phyloP scores from a whole-genome alignment of 108 stramenopile genomes.

The Nitzschia putrida region DNA sequence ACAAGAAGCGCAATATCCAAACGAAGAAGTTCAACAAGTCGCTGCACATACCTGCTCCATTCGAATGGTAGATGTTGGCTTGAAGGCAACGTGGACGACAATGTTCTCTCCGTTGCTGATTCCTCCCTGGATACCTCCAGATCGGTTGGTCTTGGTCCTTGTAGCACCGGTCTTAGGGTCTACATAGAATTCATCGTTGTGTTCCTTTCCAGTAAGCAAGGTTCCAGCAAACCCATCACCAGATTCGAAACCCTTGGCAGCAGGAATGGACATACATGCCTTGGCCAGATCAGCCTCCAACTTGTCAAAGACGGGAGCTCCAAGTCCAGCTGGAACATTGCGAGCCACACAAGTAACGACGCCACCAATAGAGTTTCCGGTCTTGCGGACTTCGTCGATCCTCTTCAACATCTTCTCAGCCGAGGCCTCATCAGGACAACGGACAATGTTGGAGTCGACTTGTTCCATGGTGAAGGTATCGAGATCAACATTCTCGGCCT shows the following conservation, averaged over 20 bases:
- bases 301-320: conserved; percentile 98
- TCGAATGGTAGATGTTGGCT: conserved; percentile 95
- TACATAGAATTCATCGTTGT: conserved; percentile 99
- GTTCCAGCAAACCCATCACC: conserved; percentile 97
- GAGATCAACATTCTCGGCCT: conserved; percentile 73
- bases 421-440: conserved; percentile 85
- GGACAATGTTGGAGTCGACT: conserved; percentile 95
- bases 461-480: conserved; percentile 92
- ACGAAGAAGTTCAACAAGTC: conserved; percentile 1
- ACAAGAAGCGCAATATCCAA: not conserved
- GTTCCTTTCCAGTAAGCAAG: conserved; percentile 90
- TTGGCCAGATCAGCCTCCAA: conserved; percentile 98
- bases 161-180: conserved; percentile 91
- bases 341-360: conserved; percentile 92
- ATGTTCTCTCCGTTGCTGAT: conserved; percentile 98
- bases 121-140: conserved; percentile 98
- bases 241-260: conserved; percentile 99
- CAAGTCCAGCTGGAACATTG: conserved; percentile 95
- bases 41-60: conserved; percentile 73
- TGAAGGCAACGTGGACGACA: conserved; percentile 95
- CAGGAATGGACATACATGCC: conserved; percentile 99
- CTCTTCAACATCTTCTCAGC: conserved; percentile 91
- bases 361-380: conserved; percentile 97
- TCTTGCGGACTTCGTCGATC: conserved; percentile 93
- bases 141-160: conserved; percentile 92